Base-by-base conservation (phyloP, 805 yeast species). In the Kazachstania psychrophila region DNA sequence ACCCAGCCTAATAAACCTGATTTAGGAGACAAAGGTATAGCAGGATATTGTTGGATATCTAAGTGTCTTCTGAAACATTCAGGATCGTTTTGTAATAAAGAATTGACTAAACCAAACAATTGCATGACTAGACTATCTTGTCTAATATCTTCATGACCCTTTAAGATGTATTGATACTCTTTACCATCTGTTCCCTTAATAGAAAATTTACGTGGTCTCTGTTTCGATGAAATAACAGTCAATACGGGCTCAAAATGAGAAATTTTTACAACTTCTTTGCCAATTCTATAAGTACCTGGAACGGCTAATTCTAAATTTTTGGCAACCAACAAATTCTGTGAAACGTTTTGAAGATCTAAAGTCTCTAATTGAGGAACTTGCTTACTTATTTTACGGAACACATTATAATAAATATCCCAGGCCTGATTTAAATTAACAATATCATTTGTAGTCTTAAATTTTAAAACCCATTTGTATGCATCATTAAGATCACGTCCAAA, bases 111-210 rank as follows among this genome's bases (percentile, higher is more conserved):
- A 1, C 97, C 97, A 60, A 92, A 89, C 48, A 92, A 66, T 61
- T 92, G 99, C 98, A 92, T 92, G 19, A 89, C 99, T 58, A 94
- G 70, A 52, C 86, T 85, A 63, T 92, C 99, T 58, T 92, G 99
- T 53, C 99, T 75, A 37, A 92, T 85, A 68, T 92, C 99, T 63
- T 92, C 99, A 54, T 92, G 97, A 1, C 97, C 98, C 61, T 92
- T 92, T 52, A 92, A 67, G 2, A 70, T 63, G 60, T 76, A 94
- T 49, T 74, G 82, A 55, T 94, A 87, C 27, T 80, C 84, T 51
- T 82, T 84, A 41, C 98, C 98, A 59, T 92, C 96, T 49, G 84
- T 81, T 9, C 97, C 98, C 43, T 70, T 68, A 33, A 86, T 73
- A 12, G 78, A 72, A 41, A 86, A 59, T 49, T 83, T 77, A 54